A percentile compares a stretch with the other conserved stretches of the same genome.
phyloP scores from a whole-genome alignment of 169 alveolate genomes.

The Toxoplasma gondii region DNA sequence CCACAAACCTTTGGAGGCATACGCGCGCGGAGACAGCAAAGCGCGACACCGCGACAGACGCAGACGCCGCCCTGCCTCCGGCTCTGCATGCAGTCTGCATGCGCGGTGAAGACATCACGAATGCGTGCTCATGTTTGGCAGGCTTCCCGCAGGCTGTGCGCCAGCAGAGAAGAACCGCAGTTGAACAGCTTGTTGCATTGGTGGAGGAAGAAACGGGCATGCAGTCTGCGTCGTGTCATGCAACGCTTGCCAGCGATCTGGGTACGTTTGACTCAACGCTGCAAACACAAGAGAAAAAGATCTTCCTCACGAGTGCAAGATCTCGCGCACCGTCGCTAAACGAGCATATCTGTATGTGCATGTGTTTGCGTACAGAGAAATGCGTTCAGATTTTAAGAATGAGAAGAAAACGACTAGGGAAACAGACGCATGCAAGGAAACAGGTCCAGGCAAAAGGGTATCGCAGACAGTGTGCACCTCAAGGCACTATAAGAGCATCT shows the following conservation, averaged over 20 bases:
- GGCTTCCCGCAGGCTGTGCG: neutral
- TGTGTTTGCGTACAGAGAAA: neutral
- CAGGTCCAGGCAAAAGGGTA: too few species aligned
- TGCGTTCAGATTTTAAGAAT: neutral
- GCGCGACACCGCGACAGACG: too few species aligned
- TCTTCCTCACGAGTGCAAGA: neutral
- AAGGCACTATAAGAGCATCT: too few species aligned
- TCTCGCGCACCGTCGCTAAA: neutral
- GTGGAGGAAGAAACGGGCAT: neutral
- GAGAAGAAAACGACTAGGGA: too few species aligned
- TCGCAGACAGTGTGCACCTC: too few species aligned
- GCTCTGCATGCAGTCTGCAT: too few species aligned
- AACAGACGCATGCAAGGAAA: too few species aligned
- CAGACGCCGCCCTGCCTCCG: too few species aligned
- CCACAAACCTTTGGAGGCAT: too few species aligned
- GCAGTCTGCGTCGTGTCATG: constrained; percentile 4
- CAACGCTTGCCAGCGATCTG: constrained; percentile 11
- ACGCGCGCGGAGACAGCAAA: too few species aligned
- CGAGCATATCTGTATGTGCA: too few species aligned
- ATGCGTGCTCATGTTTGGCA: neutral
- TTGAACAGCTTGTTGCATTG: neutral
- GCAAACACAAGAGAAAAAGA: neutral
- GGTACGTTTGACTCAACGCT: constrained; percentile 1
- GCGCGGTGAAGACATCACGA: too few species aligned
- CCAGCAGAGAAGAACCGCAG: constrained; percentile 12